Evolutionary conservation across 192 early-diverging fungal genomes (phyloP).

Genomic region (Entomortierella chlamydospora): DNA sequence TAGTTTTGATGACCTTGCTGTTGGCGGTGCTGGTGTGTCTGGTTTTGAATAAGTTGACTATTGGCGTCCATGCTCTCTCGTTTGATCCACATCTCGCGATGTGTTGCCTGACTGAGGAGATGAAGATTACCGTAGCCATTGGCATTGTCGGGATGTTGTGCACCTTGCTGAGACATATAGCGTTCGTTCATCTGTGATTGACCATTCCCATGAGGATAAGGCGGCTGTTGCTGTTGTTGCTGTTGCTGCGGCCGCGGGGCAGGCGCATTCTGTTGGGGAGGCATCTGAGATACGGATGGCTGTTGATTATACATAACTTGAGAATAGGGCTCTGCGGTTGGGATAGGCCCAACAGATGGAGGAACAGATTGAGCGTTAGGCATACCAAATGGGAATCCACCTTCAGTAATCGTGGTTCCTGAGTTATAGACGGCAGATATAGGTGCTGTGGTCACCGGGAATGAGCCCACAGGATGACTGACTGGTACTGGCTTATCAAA

Average conservation of each 20-base stretch:
- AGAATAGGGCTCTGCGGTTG: slow-evolving; percentile 32
- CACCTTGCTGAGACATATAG: slow-evolving; percentile 25
- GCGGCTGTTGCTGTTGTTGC: slow-evolving; percentile 9
- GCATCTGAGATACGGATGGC: slow-evolving; percentile 6
- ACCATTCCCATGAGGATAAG: slow-evolving; percentile 25
- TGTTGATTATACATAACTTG: slow-evolving; percentile 30
- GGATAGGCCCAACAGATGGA: slow-evolving; percentile 18
- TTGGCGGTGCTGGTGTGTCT: slow-evolving; percentile 10
- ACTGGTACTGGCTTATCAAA: slow-evolving; percentile 14
- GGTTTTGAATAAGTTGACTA: slow-evolving; percentile 15
- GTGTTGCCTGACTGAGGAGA: slow-evolving; percentile 40
- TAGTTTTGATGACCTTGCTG: slow-evolving; percentile 5
- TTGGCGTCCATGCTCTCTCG: slow-evolving; percentile 34
- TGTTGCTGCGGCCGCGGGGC: not conserved
- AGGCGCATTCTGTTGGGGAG: slow-evolving; percentile 11
- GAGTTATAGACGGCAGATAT: slow-evolving; percentile 26
- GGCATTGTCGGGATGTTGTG: slow-evolving; percentile 15
- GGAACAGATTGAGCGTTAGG: slow-evolving; percentile 8
- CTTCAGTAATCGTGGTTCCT: slow-evolving; percentile 11
- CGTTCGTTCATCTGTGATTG: slow-evolving; percentile 40
- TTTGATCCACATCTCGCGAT: slow-evolving; percentile 48
- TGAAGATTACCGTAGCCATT: slow-evolving; percentile 36
- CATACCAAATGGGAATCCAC: slow-evolving; percentile 31
- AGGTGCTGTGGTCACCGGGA: slow-evolving; percentile 17
- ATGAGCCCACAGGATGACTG: slow-evolving; percentile 17